These are phyloP conservation scores for Fusarium beomiforme DNA, from an alignment of 2,329 filamentous ascomycete species.

Conservation along the genomic window DNA sequence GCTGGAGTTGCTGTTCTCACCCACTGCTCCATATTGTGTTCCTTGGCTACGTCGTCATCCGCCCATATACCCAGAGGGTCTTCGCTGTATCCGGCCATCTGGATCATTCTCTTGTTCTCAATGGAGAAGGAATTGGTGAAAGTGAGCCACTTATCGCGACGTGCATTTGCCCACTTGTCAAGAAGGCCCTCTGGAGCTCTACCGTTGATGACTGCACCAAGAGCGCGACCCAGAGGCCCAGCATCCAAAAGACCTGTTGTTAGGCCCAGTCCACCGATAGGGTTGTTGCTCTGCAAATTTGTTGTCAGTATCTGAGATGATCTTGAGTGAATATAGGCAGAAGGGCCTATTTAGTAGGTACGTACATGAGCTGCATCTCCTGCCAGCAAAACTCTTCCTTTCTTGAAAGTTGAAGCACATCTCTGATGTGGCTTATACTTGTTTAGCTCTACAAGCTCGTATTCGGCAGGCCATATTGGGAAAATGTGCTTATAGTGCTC, in stretches of 20 bases:
- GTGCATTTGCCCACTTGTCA: not conserved
- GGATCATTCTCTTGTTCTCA: not conserved
- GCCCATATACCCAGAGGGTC: not conserved
- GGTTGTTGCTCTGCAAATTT: not conserved
- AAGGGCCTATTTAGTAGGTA: accelerated
- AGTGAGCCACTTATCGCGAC: not conserved
- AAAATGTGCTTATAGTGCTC: not conserved
- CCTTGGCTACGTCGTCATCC: not conserved
- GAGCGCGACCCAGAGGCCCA: not conserved
- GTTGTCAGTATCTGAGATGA: accelerated
- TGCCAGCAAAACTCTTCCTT: not conserved
- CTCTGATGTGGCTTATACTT: not conserved
- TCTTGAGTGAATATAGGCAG: accelerated
- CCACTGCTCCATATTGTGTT: not conserved
- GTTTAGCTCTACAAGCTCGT: not conserved
- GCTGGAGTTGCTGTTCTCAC: not conserved
- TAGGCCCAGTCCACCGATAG: not conserved
- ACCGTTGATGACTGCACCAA: not conserved
- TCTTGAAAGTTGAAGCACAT: not conserved
- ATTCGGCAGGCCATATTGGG: not conserved
- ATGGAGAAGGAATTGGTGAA: not conserved
- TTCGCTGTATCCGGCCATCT: not conserved
- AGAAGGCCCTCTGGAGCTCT: not conserved
- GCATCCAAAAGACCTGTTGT: not conserved
- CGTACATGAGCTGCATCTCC: not conserved